Conservation (phyloP, 768 basidiomycete species). For the Termitomyces sp. region DNA sequence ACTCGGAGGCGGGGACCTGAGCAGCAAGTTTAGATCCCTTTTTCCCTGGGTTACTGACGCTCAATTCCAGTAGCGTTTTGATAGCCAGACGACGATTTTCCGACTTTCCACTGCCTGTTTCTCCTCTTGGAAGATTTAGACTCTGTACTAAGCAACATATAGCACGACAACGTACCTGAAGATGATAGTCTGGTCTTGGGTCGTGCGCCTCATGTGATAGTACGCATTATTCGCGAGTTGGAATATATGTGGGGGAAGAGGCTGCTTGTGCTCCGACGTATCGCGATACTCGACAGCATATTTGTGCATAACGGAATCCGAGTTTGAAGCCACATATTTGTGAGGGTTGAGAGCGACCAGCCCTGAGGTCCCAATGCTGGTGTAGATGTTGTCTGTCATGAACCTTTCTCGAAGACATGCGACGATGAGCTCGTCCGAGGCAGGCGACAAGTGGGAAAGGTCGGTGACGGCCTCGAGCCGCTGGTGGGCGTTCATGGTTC, state of each 20-base stretch:
- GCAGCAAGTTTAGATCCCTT: slow-evolving; percentile 85
- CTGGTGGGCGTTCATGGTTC: slow-evolving; percentile 48
- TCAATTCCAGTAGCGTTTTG: slow-evolving; percentile 88
- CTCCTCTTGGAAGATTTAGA: slow-evolving; percentile 55
- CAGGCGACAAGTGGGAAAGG: slow-evolving; percentile 60
- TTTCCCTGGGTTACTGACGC: slow-evolving; percentile 85
- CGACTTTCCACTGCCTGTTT: slow-evolving; percentile 91
- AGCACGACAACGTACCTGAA: slow-evolving; percentile 59
- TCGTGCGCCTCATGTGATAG: slow-evolving; percentile 93
- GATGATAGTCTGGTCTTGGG: slow-evolving; percentile 88
- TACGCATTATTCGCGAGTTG: slow-evolving; percentile 89
- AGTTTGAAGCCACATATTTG: slow-evolving; percentile 81
- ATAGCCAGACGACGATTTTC: slow-evolving; percentile 88
- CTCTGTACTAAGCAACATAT: not conserved
- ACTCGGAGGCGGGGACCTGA: slow-evolving; percentile 91
- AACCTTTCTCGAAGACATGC: slow-evolving; percentile 84
- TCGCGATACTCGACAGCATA: slow-evolving; percentile 87
- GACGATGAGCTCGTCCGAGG: slow-evolving; percentile 83
- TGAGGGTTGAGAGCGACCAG: slow-evolving; percentile 91
- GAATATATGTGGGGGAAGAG: slow-evolving; percentile 84
- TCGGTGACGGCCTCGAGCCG: slow-evolving; percentile 71
- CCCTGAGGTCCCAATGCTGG: slow-evolving; percentile 62
- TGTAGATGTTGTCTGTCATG: slow-evolving; percentile 81
- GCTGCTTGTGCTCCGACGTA: slow-evolving; percentile 56
- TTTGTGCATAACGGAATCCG: slow-evolving; percentile 80